These are phyloP conservation scores for Gentiana straminea DNA, from an alignment of 257 asterid species.

Conservation along the genomic window DNA sequence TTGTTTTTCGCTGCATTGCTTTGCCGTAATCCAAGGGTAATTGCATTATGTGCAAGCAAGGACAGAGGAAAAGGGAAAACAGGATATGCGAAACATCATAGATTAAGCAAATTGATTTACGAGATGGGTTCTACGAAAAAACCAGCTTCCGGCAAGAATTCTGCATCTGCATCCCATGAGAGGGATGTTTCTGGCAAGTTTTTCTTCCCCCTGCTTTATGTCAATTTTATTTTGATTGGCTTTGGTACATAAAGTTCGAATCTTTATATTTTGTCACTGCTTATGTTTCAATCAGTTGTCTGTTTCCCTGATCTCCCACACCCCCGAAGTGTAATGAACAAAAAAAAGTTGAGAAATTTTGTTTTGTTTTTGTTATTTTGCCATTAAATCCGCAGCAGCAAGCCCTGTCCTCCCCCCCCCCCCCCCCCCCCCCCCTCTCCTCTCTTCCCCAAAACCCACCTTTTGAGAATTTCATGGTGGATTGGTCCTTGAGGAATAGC, in stretches of 20 bases:
- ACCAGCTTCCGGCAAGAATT: conserved; percentile 1
- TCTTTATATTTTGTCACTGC: conserved; percentile 2
- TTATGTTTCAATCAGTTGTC: neutral
- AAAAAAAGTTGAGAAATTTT: neutral
- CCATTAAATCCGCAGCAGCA: too few species aligned
- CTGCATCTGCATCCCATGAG: conserved; percentile 11
- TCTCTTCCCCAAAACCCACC: too few species aligned
- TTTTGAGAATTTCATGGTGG: too few species aligned
- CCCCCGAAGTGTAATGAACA: neutral
- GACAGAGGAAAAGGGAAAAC: neutral
- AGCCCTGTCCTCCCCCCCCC: too few species aligned
- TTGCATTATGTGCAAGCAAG: neutral
- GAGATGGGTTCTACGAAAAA: conserved; percentile 21
- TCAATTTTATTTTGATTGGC: too few species aligned
- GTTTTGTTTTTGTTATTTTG: neutral
- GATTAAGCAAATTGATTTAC: neutral
- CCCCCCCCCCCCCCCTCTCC: too few species aligned
- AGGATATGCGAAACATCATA: conserved; percentile 7
- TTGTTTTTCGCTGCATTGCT: too few species aligned
- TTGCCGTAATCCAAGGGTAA: too few species aligned
- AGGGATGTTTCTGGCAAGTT: conserved; percentile 25
- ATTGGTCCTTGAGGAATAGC: too few species aligned
- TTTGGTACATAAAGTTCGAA: neutral
- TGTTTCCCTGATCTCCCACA: neutral
- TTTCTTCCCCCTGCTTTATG: neutral